Conservation (phyloP, 2,329 filamentous ascomycete genomes). For the Fusarium staphyleae region DNA sequence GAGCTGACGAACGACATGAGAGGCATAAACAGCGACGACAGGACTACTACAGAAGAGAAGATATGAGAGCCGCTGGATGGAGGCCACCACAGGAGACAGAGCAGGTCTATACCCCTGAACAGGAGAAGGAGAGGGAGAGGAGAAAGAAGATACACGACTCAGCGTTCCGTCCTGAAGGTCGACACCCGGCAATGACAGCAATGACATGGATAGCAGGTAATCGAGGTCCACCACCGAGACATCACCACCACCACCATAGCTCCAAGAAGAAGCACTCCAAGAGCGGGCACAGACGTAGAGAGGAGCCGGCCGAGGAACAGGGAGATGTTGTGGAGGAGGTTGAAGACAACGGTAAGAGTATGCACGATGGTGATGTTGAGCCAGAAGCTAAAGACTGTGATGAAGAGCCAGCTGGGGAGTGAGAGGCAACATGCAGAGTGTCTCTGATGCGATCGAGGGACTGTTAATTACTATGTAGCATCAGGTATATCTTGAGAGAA, state of each 20-base stretch:
- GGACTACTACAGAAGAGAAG: neutral
- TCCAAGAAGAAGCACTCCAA: slow-evolving; percentile 5
- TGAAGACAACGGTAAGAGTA: neutral
- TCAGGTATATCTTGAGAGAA: too few species aligned
- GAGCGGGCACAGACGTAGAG: neutral
- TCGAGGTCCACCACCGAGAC: neutral
- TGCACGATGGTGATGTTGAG: neutral
- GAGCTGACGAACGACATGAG: slow-evolving; percentile 3
- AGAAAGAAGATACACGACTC: slow-evolving; percentile 2
- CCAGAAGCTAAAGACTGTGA: neutral
- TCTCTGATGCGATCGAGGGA: too few species aligned
- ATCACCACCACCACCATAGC: neutral
- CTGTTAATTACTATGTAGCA: too few species aligned
- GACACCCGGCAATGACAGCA: neutral
- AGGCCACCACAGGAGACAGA: neutral
- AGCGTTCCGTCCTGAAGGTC: neutral
- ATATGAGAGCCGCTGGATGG: neutral
- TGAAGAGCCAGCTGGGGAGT: slow-evolving; percentile 1
- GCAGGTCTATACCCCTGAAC: neutral
- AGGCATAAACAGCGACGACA: neutral
- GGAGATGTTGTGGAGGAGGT: neutral
- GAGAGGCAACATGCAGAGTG: neutral
- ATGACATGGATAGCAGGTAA: slow-evolving; percentile 1
- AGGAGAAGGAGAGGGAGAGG: neutral
- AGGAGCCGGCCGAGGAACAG: neutral